These are phyloP conservation scores for Planoprotostelium fungivorum DNA, from an alignment of 78 protist species.

Conservation along the genomic window DNA sequence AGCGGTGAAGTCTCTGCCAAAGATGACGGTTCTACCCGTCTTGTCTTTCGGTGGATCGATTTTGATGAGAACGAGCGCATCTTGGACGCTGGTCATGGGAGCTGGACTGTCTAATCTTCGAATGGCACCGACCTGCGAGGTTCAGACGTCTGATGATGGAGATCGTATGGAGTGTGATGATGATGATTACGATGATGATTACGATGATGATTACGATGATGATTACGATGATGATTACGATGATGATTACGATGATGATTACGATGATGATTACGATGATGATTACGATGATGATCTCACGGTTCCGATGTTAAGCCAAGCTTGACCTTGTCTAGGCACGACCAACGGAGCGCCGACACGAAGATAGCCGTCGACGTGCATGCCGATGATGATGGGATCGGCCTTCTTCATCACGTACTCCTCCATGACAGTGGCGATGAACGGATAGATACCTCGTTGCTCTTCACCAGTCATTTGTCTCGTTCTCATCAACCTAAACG, in stretches of 20 bases:
- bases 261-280: too few relatives aligned
- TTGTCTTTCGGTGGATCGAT: background rate
- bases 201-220: too few relatives aligned
- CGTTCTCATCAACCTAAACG: too few relatives aligned
- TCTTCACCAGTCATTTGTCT: background rate
- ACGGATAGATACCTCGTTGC: background rate
- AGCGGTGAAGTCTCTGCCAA: background rate
- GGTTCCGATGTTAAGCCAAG: background rate
- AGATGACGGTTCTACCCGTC: background rate
- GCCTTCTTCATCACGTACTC: background rate
- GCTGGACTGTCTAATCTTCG: background rate
- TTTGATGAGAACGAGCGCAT: background rate
- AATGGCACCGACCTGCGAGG: background rate
- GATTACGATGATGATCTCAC: background rate
- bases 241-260: too few relatives aligned
- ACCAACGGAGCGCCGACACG: background rate
- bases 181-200: too few relatives aligned
- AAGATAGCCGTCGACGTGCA: background rate
- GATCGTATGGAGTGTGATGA: too few relatives aligned
- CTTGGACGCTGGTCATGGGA: background rate
- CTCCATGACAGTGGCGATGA: background rate
- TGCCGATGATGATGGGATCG: background rate
- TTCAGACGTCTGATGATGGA: too few relatives aligned
- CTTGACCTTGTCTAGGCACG: background rate
- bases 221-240: too few relatives aligned